Base-by-base conservation (phyloP, 176 grass and related monocot species). In the Bromus sterilis region DNA sequence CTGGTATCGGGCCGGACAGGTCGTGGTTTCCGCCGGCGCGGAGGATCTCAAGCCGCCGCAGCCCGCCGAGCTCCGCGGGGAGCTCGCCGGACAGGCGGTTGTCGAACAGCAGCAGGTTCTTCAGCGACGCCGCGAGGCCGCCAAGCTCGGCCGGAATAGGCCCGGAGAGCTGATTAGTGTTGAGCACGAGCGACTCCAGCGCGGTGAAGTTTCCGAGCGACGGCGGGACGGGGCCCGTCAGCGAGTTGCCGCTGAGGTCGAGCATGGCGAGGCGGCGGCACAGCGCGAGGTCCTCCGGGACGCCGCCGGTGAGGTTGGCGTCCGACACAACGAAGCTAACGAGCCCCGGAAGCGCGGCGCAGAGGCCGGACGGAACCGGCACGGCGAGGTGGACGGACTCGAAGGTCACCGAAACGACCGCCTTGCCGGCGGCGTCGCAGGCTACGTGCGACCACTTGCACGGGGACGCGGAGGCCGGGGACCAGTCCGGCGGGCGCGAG, bases 381-480 rank as follows among this genome's bases (percentile, higher is more conserved):
- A 82, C 65, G 11, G 84, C 90, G 23, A 98, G 90, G 57, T 81
- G 93, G 4, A 95, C 82, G n/a, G 93, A 98, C 75, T 90, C 93
- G 58, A 98, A 89, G 5, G 60, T 86, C 7, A 98, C 32, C 20
- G 81, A 66, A 1, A 89, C 82, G 7, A 95, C 86, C 0, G 16
- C 14, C 7, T 40, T 69, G 0, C 58, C 73, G 30, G 23, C 49
- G 36, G 31, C 33, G 57, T 70, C 79, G 82, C 96, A 95, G 15
- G 64, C 43, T 37, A 98, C 31, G 81, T 95, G 96, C 11, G 79
- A 95, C 96, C 96, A 98, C 32, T 83, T 89, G 90, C 96, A 98
- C 5, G 96, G 92, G 4, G 89, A 91, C 3, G 80, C 2, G 1
- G 89, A 32, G 9, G 86, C 16, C 6, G 90, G 84, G 11, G 86